Base-by-base conservation (phyloP, 2,329 filamentous ascomycete species). In the Zopfia rhizophila region DNA sequence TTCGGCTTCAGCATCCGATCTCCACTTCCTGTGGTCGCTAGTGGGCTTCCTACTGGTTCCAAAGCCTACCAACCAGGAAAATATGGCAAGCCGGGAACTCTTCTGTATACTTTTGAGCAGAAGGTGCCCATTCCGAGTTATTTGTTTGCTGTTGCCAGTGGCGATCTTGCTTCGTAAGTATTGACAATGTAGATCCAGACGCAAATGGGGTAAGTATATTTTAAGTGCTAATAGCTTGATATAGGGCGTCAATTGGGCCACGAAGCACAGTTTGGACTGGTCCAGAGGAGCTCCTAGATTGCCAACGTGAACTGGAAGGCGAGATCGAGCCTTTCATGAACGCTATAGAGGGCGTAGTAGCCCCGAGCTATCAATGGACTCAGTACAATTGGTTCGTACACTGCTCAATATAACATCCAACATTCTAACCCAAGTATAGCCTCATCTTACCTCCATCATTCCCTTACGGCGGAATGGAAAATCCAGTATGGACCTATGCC, bases 381-480 rank as follows among this genome's bases (percentile, higher is more conserved):
- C 87, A 92, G 58, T 97, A 97, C 78, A 97, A 97, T 58, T 90
- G 96, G n/a, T n/a, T n/a, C n/a, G n/a, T n/a, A n/a, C n/a, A n/a
- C n/a, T n/a, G n/a, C n/a, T n/a, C n/a, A n/a, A n/a, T n/a, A n/a
- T n/a, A n/a, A n/a, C n/a, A n/a, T n/a, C n/a, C n/a, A n/a, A n/a
- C n/a, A n/a, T n/a, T n/a, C n/a, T n/a, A n/a, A n/a, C n/a, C n/a
- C n/a, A n/a, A n/a, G n/a, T n/a, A n/a, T n/a, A n/a, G n/a, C 7
- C 78, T 97, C 16, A 88, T 97, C 3, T 78, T 97, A 22, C 93
- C 93, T 3, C 89, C 91, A 1, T 93, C 89, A 58, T 97, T 72
- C 50, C 69, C 68, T 0, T 69, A 61, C 37, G 62, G 57, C 3
- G 85, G 86, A 52, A 91, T 91, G 88, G 91, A 96, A 72, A 96